phyloP scores from a whole-genome alignment of 768 basidiomycete species.

The Paxillus ammoniavirescens region DNA sequence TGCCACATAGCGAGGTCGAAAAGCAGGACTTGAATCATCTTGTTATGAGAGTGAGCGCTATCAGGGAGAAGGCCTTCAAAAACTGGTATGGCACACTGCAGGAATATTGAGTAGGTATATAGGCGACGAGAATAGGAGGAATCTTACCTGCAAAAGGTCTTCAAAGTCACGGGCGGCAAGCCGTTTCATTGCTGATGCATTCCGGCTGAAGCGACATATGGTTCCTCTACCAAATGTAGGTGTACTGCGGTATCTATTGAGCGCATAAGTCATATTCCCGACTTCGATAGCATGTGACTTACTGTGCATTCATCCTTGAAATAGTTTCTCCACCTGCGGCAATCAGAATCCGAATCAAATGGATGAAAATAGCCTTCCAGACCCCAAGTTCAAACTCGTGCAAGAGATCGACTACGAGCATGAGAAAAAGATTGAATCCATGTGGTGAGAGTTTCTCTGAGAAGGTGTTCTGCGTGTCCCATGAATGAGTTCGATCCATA shows the following conservation, averaged over 20 bases:
- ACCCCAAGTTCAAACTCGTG: slow-evolving; percentile 21
- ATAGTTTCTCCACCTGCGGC: slow-evolving; percentile 5
- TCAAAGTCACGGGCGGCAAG: slow-evolving; percentile 8
- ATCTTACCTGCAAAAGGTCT: slow-evolving; percentile 6
- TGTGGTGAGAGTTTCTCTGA: slow-evolving; percentile 16
- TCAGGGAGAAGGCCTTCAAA: slow-evolving; percentile 36
- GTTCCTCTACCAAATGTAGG: slow-evolving; percentile 8
- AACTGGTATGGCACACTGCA: slow-evolving; percentile 35
- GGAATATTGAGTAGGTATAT: not conserved
- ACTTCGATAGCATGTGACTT: not conserved
- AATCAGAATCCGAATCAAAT: slow-evolving; percentile 17
- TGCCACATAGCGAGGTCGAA: slow-evolving; percentile 35
- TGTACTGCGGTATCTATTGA: slow-evolving; percentile 6
- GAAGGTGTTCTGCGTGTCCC: slow-evolving; percentile 36
- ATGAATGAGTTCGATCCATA: not conserved
- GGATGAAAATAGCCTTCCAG: slow-evolving; percentile 18
- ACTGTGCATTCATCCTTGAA: slow-evolving; percentile 13
- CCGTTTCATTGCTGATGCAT: slow-evolving; percentile 8
- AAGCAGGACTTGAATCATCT: slow-evolving; percentile 19
- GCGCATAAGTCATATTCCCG: not conserved
- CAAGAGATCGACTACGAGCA: slow-evolving; percentile 15
- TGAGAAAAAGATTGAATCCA: slow-evolving; percentile 11
- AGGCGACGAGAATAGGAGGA: not conserved
- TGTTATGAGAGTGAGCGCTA: slow-evolving; percentile 14
- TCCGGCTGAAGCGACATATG: not conserved